Evolutionary conservation across 106 monocot species (phyloP).

Genomic region (Alisma plantagoaquatica): DNA sequence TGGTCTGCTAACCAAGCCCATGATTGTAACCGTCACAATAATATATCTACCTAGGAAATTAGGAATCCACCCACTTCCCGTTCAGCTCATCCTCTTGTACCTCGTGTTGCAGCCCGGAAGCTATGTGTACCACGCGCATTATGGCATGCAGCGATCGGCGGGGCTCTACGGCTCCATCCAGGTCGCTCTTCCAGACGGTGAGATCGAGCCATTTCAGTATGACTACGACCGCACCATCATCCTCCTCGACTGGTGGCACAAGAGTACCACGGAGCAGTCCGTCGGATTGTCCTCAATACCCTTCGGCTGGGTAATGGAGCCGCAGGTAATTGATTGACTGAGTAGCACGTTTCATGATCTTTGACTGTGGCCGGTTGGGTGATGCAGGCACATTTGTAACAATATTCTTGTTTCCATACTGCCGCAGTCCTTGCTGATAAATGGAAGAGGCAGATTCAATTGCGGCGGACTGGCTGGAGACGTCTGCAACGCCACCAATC

Average conservation of each 20-base stretch:
- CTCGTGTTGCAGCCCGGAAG: slow-evolving; percentile 71
- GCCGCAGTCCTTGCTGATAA: slow-evolving; percentile 43
- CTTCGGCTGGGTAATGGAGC: slow-evolving; percentile 60
- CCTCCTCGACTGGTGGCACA: slow-evolving; percentile 94
- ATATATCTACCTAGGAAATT: too few relatives aligned
- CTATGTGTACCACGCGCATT: slow-evolving; percentile 80
- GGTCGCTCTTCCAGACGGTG: slow-evolving; percentile 27
- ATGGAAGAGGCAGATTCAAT: slow-evolving; percentile 38
- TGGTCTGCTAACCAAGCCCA: too few relatives aligned
- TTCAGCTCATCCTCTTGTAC: too few relatives aligned
- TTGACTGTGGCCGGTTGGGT: too few relatives aligned
- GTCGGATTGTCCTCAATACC: slow-evolving; percentile 32
- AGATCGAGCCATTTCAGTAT: slow-evolving; percentile 51
- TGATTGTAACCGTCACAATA: too few relatives aligned
- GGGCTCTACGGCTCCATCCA: slow-evolving; percentile 68
- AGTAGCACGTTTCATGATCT: too few relatives aligned
- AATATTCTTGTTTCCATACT: too few relatives aligned
- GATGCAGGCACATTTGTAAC: too few relatives aligned
- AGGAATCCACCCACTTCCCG: too few relatives aligned
- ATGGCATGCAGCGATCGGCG: slow-evolving; percentile 75
- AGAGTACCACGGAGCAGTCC: slow-evolving; percentile 53
- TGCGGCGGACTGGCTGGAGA: slow-evolving; percentile 19
- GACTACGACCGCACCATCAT: slow-evolving; percentile 55
- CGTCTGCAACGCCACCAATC: slow-evolving; percentile 30
- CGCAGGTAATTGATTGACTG: too few relatives aligned